A percentile compares a stretch with the other conserved stretches of the same genome.
Conservation (phyloP, 2,329 filamentous ascomycete genomes). For the Fusarium setosum region DNA sequence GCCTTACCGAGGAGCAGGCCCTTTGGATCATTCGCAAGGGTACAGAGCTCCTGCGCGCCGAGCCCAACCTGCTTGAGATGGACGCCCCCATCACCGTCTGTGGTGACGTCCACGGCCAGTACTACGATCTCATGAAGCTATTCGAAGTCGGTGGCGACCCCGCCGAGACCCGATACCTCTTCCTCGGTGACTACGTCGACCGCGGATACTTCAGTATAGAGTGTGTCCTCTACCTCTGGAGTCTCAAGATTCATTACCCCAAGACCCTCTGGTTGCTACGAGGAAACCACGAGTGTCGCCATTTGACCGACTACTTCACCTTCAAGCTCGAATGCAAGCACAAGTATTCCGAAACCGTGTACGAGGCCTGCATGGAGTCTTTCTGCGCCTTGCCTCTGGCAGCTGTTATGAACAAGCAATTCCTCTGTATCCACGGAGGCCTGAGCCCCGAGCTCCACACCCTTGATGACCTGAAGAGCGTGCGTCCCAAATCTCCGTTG, state of each 20-base stretch:
- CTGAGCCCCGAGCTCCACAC: constrained; percentile 96
- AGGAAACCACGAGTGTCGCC: constrained; percentile 98
- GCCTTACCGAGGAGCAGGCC: constrained; percentile 96
- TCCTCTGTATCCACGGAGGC: constrained; percentile 97
- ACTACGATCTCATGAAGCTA: constrained; percentile 99
- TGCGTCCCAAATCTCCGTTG: constrained; percentile 56
- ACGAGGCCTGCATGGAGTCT: constrained; percentile 98
- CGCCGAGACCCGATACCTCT: constrained; percentile 94
- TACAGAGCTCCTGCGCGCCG: constrained; percentile 85
- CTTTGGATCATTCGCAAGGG: constrained; percentile 93
- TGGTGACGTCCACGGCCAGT: constrained; percentile 98
- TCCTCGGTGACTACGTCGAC: constrained; percentile 98
- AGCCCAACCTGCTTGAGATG: constrained; percentile 98
- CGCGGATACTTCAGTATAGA: constrained; percentile 99
- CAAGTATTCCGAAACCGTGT: constrained; percentile 96
- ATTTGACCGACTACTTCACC: constrained; percentile 99
- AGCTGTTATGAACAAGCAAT: constrained; percentile 99
- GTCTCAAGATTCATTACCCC: constrained; percentile 98
- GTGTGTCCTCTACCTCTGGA: constrained; percentile 98
- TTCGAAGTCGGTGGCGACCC: constrained; percentile 99
- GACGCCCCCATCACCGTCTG: constrained; percentile 99
- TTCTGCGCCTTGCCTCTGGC: constrained; percentile 95
- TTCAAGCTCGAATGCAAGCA: constrained; percentile 99
- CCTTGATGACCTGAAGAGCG: constrained; percentile 90
- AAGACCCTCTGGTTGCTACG: constrained; percentile 96